These are phyloP conservation scores for Talaromyces sp. DNA, from an alignment of 2,329 filamentous ascomycete species.

Conservation along the genomic window DNA sequence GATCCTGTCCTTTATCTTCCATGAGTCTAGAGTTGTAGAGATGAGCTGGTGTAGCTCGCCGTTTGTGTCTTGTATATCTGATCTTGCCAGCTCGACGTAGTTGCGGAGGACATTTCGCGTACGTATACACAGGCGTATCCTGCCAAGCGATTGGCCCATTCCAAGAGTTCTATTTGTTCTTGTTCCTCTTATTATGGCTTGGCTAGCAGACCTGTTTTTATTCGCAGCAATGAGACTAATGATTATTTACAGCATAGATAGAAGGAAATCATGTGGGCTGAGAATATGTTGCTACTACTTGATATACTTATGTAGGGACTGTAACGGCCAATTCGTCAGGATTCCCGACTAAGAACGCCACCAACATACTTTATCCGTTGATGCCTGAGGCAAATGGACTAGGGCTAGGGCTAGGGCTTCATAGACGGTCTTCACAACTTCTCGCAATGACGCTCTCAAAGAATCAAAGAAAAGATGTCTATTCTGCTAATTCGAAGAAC, in stretches of 20 bases:
- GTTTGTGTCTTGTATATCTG: not conserved
- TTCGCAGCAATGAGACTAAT: not conserved
- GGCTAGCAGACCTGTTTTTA: not conserved
- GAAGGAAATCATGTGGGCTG: not conserved
- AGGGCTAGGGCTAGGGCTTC: not conserved
- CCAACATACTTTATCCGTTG: not conserved
- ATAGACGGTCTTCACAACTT: not conserved
- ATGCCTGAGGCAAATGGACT: not conserved
- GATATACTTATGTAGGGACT: not conserved
- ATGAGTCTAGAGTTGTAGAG: too few relatives aligned
- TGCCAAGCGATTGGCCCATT: not conserved
- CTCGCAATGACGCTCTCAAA: not conserved
- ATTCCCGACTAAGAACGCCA: not conserved
- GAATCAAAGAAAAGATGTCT: too few relatives aligned
- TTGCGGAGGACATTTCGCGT: not conserved
- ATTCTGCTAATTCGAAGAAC: not conserved
- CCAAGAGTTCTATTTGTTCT: not conserved
- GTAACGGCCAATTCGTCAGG: not conserved
- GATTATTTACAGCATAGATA: not conserved
- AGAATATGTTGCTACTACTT: not conserved
- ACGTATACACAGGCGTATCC: not conserved
- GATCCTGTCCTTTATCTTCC: too few relatives aligned
- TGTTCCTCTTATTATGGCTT: not conserved
- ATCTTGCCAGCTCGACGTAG: too few relatives aligned
- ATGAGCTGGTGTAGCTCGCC: not conserved